Evolutionary conservation across 208 protist genomes (phyloP), one percentile per base, ranked within the genome.

Genomic region (Leishmania turanica): DNA sequence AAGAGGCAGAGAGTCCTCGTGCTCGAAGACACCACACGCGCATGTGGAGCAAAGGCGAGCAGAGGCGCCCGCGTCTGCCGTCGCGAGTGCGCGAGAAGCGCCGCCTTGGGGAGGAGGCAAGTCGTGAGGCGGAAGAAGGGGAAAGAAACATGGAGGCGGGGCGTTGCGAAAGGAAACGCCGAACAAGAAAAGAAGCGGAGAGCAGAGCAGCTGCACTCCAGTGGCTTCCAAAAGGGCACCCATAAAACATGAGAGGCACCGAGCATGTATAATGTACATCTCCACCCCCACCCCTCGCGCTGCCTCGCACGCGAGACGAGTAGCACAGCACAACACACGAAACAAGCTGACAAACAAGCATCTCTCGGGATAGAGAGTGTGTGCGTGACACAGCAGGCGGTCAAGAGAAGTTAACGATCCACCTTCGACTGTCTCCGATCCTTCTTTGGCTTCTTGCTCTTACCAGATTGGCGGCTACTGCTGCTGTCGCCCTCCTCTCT

Each of bases 241-340:
- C 24, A 31, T 62, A 31, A 73, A 53, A 4, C 24, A 51, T 73
- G 19, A 6, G 42, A 11, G 2, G 24, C 27, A 17, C 24, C 40
- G 31, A 37, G n/a, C 24, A 73, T 34, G 27, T n/a, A 27, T 76
- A 56, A 56, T 76, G 47, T 76, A 76, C 72, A 76, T 76, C 24
- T 21, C 2, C 64, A 42, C 15, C n/a, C 5, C 21, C 24, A 53
- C 15, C 34, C 69, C 5, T 40, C 62, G 17, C 62, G 9, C 31
- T 13, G 4, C 62, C 3, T 42, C 62, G 24, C 31, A 40, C 31
- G n/a, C 31, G 31, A 68, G 69, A 51, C 27, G 40, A 31, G 27
- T 24, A 31, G 27, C 8, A 15, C 47, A 11, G 47, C 40, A 53
- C 13, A 19, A 66, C 60, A 66, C 60, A 66, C 27, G 3, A 51